Evolutionary conservation across 1,139 yeast genomes (phyloP), one percentile per base, ranked within the genome.

Genomic region (Yamadazyma conglobata): DNA sequence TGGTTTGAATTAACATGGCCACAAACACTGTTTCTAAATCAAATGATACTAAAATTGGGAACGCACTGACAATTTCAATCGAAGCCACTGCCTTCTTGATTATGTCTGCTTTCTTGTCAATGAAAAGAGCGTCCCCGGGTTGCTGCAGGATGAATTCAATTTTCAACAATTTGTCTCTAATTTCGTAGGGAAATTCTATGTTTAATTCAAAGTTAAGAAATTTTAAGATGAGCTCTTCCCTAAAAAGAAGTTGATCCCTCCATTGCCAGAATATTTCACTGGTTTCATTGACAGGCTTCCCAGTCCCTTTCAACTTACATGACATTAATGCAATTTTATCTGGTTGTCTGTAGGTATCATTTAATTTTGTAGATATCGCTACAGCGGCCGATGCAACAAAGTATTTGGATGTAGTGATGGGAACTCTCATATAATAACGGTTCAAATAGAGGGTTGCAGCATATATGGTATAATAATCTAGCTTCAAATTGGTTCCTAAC

Each of bases 371-470:
- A 11, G 70, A 56, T 12, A 68, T 64, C 25, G 70, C 60, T 11
- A 67, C 39, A 3, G 73, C 73, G 4, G 72, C 73, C 40, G 64
- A 56, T 2, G 71, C 73, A 19, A 67, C 71, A 39, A 52, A 68
- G 48, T 68, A 67, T 38, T 67, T 67, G 29, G 73, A 67, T 8
- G 64, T 54, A 12, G 72, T 60, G 28, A 68, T 65, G 7, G 73
- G 70, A 37, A 58, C 39, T 24, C 70, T 43, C 70, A 64, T 61
- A 40, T 64, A 68, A 38, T 54, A 67, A n/a, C 73, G 46, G 35
- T 64, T 58, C 22, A 60, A 43, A 38, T 65, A 67, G 15, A 67
- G 44, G 3, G 72, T 61, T 2, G 74, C 68, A 2, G 72, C 70
- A 26, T 64, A 51, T 10, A 68, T 64, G 25, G 73, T 64, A 17